phyloP scores from a whole-genome alignment of 2,329 filamentous ascomycete genomes.

The Fusarium nelsonii region DNA sequence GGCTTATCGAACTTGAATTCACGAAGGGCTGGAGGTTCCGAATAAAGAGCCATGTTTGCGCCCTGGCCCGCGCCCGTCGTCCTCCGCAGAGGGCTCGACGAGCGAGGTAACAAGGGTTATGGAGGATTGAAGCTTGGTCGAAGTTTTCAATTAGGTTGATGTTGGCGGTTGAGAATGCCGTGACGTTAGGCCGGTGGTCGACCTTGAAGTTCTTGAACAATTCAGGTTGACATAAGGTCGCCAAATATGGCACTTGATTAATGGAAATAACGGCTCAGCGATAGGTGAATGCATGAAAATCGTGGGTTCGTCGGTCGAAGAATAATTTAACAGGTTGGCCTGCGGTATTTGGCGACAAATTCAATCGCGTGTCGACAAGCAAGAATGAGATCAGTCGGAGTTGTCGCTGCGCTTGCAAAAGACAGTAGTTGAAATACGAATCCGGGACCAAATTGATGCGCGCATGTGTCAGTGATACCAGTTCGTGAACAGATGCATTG shows the following conservation, averaged over 20 bases:
- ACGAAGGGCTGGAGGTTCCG: slow-evolving; percentile 63
- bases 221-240: slow-evolving; percentile 45
- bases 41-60: slow-evolving; percentile 69
- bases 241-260: slow-evolving; percentile 37
- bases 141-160: slow-evolving; percentile 7
- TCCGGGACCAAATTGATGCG: slow-evolving; percentile 3
- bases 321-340: slow-evolving; percentile 1
- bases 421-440: slow-evolving; percentile 13
- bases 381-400: slow-evolving; percentile 6
- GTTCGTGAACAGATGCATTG: background rate
- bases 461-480: slow-evolving; percentile 5
- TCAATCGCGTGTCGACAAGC: background rate
- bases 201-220: slow-evolving; percentile 20
- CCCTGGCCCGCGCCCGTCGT: slow-evolving; percentile 66
- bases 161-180: slow-evolving; percentile 27
- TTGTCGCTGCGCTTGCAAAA: slow-evolving; percentile 10
- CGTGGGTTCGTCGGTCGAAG: slow-evolving; percentile 6
- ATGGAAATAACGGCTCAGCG: slow-evolving; percentile 26
- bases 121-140: slow-evolving; percentile 28
- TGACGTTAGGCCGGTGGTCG: slow-evolving; percentile 17
- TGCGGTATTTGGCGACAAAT: slow-evolving; percentile 5
- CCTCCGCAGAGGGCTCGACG: slow-evolving; percentile 71
- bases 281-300: slow-evolving; percentile 47
- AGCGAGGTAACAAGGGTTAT: slow-evolving; percentile 54
- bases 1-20: slow-evolving; percentile 76